Percentiles rank a stretch among this genome's conserved stretches.
phyloP scores from a whole-genome alignment of 2,329 filamentous ascomycete species.

The Diaporthe sp. region DNA sequence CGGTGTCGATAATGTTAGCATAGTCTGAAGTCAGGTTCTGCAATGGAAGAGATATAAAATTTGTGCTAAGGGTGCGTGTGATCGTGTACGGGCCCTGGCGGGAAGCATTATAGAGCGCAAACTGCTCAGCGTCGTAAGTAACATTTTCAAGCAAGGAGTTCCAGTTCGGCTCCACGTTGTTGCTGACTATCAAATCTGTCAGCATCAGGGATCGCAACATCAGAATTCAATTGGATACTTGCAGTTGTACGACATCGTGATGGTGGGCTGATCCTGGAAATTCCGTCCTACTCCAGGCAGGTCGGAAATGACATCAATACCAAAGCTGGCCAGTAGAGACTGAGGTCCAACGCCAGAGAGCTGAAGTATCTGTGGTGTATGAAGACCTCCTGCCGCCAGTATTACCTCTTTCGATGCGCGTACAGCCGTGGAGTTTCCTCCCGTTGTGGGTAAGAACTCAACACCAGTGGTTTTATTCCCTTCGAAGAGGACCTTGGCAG shows the following conservation, averaged over 20 bases:
- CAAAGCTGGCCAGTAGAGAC: neutral
- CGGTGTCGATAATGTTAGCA: neutral
- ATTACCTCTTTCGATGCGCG: neutral
- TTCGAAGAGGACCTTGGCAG: neutral
- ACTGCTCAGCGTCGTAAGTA: conserved; percentile 15
- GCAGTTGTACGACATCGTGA: conserved; percentile 12
- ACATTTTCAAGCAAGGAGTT: neutral
- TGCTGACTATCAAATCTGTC: neutral
- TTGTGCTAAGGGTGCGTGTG: conserved; percentile 3
- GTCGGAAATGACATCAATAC: neutral
- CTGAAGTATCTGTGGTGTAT: conserved; percentile 18
- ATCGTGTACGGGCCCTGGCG: conserved; percentile 9
- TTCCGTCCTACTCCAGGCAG: conserved; percentile 8
- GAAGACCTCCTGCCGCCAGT: neutral
- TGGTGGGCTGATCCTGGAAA: conserved; percentile 14
- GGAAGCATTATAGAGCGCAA: neutral
- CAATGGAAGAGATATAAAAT: conserved; percentile 18
- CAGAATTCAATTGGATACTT: neutral
- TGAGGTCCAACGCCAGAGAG: neutral
- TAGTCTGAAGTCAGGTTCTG: neutral
- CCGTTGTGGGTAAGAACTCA: neutral
- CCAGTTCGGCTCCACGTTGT: conserved; percentile 6
- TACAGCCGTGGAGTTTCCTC: neutral
- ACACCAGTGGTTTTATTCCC: neutral
- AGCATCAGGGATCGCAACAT: neutral